Conservation (phyloP, 2,329 filamentous ascomycete genomes). For the Cladosporium phlei region DNA sequence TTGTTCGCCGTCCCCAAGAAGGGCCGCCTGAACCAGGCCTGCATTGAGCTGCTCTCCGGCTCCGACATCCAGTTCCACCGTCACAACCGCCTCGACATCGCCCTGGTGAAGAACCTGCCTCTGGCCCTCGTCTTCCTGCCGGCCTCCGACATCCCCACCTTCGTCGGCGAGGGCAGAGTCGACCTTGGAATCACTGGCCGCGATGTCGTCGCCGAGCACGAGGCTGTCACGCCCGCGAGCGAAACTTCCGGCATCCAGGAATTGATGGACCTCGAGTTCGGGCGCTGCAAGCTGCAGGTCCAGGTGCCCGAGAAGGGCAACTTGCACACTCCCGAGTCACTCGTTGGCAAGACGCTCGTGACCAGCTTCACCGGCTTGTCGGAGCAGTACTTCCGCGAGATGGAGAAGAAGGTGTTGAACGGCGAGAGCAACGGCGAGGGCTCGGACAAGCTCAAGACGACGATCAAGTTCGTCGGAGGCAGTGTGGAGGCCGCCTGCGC, state of each 20-base stretch:
- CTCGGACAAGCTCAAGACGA: slow-evolving; percentile 67
- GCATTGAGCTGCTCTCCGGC: slow-evolving; percentile 85
- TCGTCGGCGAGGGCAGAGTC: slow-evolving; percentile 89
- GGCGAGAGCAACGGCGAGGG: slow-evolving; percentile 33
- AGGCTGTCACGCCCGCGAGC: slow-evolving; percentile 42
- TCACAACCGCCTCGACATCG: slow-evolving; percentile 92
- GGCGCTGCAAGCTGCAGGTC: slow-evolving; percentile 88
- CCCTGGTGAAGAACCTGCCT: slow-evolving; percentile 92
- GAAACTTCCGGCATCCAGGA: slow-evolving; percentile 67
- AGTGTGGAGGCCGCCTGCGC: slow-evolving; percentile 97
- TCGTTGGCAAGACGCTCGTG: slow-evolving; percentile 88
- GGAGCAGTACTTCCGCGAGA: slow-evolving; percentile 72
- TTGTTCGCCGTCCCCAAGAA: slow-evolving; percentile 99
- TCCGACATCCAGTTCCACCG: slow-evolving; percentile 95
- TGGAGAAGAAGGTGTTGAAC: slow-evolving; percentile 56
- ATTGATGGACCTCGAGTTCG: slow-evolving; percentile 86
- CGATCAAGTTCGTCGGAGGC: slow-evolving; percentile 89
- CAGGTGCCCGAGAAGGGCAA: slow-evolving; percentile 85
- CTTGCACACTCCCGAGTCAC: slow-evolving; percentile 64
- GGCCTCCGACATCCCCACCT: slow-evolving; percentile 93
- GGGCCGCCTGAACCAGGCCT: slow-evolving; percentile 83
- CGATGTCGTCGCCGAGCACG: slow-evolving; percentile 87
- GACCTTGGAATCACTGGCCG: slow-evolving; percentile 92
- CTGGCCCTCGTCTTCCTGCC: slow-evolving; percentile 96
- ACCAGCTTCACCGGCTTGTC: slow-evolving; percentile 90